Conservation (phyloP, 1,284 basidiomycete species). For the Leccinum pseudoinsigne region DNA sequence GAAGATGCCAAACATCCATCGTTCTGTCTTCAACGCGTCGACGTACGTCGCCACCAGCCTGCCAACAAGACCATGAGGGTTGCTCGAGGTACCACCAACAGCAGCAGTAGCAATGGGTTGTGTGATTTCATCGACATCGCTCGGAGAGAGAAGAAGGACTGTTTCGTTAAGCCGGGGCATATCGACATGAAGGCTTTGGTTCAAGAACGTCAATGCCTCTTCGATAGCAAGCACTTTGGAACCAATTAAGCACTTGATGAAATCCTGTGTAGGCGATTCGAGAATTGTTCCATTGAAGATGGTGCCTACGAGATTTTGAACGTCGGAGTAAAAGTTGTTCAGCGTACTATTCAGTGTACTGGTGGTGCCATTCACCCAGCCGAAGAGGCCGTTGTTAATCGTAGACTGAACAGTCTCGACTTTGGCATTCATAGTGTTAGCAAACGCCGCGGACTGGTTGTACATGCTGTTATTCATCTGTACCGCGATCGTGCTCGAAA, state of each 20-base stretch:
- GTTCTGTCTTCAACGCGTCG: conserved; percentile 73
- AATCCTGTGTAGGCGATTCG: conserved; percentile 74
- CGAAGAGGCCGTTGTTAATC: conserved; percentile 87
- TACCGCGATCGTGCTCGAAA: conserved; percentile 70
- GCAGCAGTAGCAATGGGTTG: conserved; percentile 80
- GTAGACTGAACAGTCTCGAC: conserved; percentile 69
- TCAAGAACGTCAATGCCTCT: conserved; percentile 88
- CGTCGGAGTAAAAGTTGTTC: conserved; percentile 71
- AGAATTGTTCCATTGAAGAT: conserved; percentile 86
- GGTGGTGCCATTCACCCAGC: conserved; percentile 94
- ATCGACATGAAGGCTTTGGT: conserved; percentile 81
- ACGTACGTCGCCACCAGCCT: conserved; percentile 76
- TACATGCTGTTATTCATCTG: conserved; percentile 81
- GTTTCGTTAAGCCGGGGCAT: conserved; percentile 74
- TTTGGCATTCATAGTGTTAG: conserved; percentile 70
- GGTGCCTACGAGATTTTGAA: conserved; percentile 66
- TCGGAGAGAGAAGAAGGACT: conserved; percentile 74
- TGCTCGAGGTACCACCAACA: conserved; percentile 58
- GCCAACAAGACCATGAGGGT: conserved; percentile 68
- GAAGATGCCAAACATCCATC: conserved; percentile 81
- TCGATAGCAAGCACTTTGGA: conserved; percentile 87
- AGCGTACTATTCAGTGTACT: conserved; percentile 82
- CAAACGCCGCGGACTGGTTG: conserved; percentile 77
- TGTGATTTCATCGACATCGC: conserved; percentile 72
- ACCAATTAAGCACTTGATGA: conserved; percentile 77